phyloP scores from a whole-genome alignment of 805 yeast species.

The Suhomyces canberraensis region DNA sequence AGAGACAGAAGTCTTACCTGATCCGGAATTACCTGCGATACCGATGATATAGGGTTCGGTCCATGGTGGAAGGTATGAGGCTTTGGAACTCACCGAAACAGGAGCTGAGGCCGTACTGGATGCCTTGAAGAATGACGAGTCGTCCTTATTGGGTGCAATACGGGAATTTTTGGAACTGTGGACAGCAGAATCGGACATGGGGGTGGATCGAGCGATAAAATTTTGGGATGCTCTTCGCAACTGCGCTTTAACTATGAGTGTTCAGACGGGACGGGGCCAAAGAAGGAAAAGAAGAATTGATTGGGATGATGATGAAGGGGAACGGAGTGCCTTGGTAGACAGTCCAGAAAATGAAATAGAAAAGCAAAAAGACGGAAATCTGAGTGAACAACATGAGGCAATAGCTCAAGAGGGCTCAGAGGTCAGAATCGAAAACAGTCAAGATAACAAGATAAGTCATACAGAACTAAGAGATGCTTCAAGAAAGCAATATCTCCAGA shows the following conservation, averaged over 20 bases:
- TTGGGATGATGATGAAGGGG: constrained; percentile 10
- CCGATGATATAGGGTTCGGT: constrained; percentile 48
- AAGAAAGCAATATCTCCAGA: constrained; percentile 18
- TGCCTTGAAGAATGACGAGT: constrained; percentile 24
- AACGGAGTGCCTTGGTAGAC: too few relatives aligned
- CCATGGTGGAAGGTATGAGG: constrained; percentile 40
- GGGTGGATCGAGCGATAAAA: too few relatives aligned
- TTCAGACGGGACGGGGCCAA: constrained; percentile 13
- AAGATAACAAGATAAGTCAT: not conserved
- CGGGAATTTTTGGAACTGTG: constrained; percentile 11
- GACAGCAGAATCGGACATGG: too few relatives aligned
- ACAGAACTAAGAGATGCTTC: constrained; percentile 12
- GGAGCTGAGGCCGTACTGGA: not conserved
- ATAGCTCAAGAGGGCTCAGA: too few relatives aligned
- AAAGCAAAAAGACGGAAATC: too few relatives aligned
- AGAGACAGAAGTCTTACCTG: constrained; percentile 93
- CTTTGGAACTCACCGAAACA: constrained; percentile 7
- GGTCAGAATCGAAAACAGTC: too few relatives aligned
- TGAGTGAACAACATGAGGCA: too few relatives aligned
- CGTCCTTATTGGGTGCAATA: constrained; percentile 23
- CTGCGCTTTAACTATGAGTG: not conserved
- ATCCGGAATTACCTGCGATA: constrained; percentile 52
- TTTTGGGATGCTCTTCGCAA: constrained; percentile 1
- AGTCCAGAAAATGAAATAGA: too few relatives aligned
- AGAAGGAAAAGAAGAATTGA: constrained; percentile 10